Conservation (phyloP, 2,329 filamentous ascomycete genomes). For the Pseudonectria foliicola region DNA sequence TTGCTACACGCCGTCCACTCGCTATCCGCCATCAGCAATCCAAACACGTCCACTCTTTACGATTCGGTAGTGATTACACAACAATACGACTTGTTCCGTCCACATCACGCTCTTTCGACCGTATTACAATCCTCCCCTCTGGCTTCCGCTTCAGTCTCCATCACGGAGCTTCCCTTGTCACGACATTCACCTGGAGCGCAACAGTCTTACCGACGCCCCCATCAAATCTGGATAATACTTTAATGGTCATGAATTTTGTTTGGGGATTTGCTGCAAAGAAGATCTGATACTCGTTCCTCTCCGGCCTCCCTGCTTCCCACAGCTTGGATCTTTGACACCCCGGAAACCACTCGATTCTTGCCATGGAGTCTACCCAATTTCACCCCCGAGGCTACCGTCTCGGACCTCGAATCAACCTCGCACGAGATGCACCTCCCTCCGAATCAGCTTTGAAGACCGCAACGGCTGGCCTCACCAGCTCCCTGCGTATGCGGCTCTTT, state of each 20-base stretch:
- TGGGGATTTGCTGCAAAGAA: conserved; percentile 11
- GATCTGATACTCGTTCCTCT: not conserved
- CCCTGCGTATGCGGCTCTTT: conserved; percentile 14
- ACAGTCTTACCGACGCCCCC: conserved; percentile 4
- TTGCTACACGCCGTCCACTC: conserved; percentile 11
- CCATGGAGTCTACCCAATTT: conserved; percentile 14
- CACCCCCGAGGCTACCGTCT: conserved; percentile 15
- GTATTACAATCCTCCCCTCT: not conserved
- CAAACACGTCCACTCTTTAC: not conserved
- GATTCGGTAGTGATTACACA: no score
- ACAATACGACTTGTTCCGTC: no score
- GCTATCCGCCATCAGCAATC: conserved; percentile 12
- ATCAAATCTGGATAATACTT: conserved; percentile 8
- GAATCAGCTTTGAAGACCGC: conserved; percentile 1
- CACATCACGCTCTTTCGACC: not conserved
- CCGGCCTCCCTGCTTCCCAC: conserved; percentile 3
- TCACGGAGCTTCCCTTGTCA: not conserved
- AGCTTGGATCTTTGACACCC: conserved; percentile 4
- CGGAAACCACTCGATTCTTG: conserved; percentile 8
- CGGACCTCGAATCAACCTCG: conserved; percentile 21
- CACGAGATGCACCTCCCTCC: conserved; percentile 7
- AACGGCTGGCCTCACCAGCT: conserved; percentile 5
- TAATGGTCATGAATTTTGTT: conserved; percentile 17
- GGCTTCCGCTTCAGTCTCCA: not conserved
- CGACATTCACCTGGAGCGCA: conserved; percentile 3